phyloP scores from a whole-genome alignment of 2,329 filamentous ascomycete genomes.

The Lecanicillium sp. region DNA sequence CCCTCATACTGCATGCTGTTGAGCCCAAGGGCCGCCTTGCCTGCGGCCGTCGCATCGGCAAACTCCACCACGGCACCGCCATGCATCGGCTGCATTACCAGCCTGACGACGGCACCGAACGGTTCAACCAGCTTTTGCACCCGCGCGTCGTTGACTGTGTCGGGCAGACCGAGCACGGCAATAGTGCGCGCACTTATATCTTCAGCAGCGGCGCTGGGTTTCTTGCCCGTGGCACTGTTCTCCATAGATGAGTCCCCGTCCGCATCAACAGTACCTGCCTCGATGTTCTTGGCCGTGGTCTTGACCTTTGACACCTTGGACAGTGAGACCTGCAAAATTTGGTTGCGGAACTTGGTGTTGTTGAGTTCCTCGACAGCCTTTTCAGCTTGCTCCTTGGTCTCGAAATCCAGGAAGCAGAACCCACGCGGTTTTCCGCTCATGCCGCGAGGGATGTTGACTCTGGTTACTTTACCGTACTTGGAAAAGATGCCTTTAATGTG shows the following conservation, averaged over 20 bases:
- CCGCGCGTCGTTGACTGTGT: conserved; percentile 85
- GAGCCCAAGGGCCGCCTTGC: conserved; percentile 60
- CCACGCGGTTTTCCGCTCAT: conserved; percentile 66
- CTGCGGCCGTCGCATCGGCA: conserved; percentile 60
- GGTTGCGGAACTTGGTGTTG: conserved; percentile 61
- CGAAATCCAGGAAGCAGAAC: conserved; percentile 73
- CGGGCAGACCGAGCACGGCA: conserved; percentile 77
- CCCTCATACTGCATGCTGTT: conserved; percentile 51
- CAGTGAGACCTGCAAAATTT: conserved; percentile 61
- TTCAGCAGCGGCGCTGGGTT: conserved; percentile 33
- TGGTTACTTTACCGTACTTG: conserved; percentile 69
- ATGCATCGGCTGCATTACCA: conserved; percentile 74
- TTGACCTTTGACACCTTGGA: conserved; percentile 53
- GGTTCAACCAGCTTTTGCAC: conserved; percentile 67
- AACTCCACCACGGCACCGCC: conserved; percentile 85
- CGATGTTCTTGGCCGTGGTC: conserved; percentile 41
- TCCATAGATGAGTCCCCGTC: conserved; percentile 16
- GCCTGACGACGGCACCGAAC: conserved; percentile 64
- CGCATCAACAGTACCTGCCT: conserved; percentile 27
- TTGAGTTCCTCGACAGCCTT: conserved; percentile 62
- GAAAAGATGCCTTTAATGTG: conserved; percentile 67
- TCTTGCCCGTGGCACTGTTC: conserved; percentile 20
- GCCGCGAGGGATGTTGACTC: conserved; percentile 64
- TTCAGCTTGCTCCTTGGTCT: conserved; percentile 61
- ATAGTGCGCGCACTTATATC: conserved; percentile 64